Percentiles rank a stretch among this genome's conserved stretches.
phyloP scores from a whole-genome alignment of 768 basidiomycete species.

The Cystofilobasidium capitatum region DNA sequence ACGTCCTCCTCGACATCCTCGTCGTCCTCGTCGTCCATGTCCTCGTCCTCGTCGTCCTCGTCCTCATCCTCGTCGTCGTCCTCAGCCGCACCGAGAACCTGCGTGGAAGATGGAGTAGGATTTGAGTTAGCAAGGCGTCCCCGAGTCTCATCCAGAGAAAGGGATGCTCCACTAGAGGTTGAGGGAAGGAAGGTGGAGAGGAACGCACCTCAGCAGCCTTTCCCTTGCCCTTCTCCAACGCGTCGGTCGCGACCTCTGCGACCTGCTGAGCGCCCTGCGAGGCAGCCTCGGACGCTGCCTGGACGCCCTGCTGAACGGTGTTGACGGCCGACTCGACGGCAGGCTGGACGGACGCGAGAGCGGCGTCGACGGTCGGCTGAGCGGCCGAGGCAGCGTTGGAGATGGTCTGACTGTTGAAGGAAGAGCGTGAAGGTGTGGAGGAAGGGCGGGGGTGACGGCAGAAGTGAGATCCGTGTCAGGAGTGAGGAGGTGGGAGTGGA shows the following conservation, averaged over 20 bases:
- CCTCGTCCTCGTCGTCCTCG: constrained; percentile 9
- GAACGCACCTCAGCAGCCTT: constrained; percentile 19
- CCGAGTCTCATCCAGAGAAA: not conserved
- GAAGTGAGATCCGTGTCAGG: too few relatives aligned
- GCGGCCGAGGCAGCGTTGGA: not conserved
- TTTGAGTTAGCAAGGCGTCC: not conserved
- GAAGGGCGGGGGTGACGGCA: not conserved
- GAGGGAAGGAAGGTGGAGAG: not conserved
- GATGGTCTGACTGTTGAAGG: not conserved
- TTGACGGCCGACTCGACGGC: not conserved
- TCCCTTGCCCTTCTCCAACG: constrained; percentile 13
- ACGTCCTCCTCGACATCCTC: constrained; percentile 15
- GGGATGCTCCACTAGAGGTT: not conserved
- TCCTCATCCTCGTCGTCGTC: constrained; percentile 17
- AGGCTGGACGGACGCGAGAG: not conserved
- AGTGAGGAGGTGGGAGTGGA: too few relatives aligned
- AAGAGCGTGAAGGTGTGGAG: not conserved
- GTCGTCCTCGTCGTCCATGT: constrained; percentile 13
- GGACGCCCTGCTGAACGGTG: not conserved
- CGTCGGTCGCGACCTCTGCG: not conserved
- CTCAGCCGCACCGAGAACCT: not conserved
- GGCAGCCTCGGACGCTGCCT: too few relatives aligned
- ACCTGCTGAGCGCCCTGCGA: not conserved
- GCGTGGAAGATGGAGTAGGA: not conserved
- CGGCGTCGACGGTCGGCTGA: constrained; percentile 1